Base-by-base conservation (phyloP, 345 rosid species). In the Euphorbia peplus region DNA sequence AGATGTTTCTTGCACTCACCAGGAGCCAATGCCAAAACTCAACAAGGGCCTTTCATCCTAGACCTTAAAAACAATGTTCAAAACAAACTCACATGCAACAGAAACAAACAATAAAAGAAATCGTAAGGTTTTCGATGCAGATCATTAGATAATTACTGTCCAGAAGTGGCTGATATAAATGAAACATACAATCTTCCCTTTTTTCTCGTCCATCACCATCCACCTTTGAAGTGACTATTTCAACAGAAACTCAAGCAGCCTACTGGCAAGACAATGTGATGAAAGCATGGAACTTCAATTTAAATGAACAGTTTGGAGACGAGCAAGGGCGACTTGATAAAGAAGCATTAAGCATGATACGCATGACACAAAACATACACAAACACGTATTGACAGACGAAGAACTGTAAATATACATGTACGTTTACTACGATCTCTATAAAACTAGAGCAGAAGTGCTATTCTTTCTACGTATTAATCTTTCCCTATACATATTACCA, bases 1-100 rank as follows among this genome's bases (percentile, higher is more conserved):
- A 37, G 64, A 37, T 60, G 15, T 35, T 60, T 19, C 64, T n/a
- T 35, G 47, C 26, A 60, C 37, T 60, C 64, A 29, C 18, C 22
- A 29, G 15, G 4, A 29, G 3, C 35, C 37, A 2, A 60, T 60
- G 16, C 21, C 14, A 19, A n/a, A 60, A 59, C 42, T 32, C 42
- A 3, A 28, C 22, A 59, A 59, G 7, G 3, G 5, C 64, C 24
- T 37, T n/a, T n/a, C 47, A 21, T 19, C 46, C 28, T 19, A 22
- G 22, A 21, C 21, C 26, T n/a, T 13, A 19, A 10, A 37, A 15
- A 24, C 47, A 60, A 37, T 16, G 14, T n/a, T 35, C 26, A 18
- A n/a, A 57, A 2, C 25, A 35, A 11, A 19, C 26, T 37, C n/a
- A 18, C 26, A 58, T 30, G 62, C 62, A 58, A 30, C 10, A 15